phyloP scores from a whole-genome alignment of 176 grass and related monocot genomes.

The Luzula sylvatica region DNA sequence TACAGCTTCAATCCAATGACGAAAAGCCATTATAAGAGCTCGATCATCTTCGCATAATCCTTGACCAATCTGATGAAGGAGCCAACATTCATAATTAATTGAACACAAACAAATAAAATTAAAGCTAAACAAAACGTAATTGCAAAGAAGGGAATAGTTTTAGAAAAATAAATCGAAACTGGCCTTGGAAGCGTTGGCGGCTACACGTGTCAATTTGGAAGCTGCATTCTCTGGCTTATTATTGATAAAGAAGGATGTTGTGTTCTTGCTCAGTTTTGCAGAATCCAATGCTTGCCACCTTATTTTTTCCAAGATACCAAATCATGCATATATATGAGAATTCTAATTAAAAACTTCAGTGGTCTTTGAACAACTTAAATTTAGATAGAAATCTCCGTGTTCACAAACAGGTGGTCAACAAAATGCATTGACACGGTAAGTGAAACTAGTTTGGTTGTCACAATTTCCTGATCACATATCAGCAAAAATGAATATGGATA shows the following conservation, averaged over 20 bases:
- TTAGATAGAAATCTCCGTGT: too few relatives aligned
- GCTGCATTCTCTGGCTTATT: slow-evolving; percentile 47
- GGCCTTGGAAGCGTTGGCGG: slow-evolving; percentile 76
- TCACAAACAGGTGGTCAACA: too few relatives aligned
- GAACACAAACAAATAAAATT: neutral
- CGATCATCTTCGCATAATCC: slow-evolving; percentile 7
- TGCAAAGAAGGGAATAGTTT: neutral
- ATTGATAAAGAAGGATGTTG: slow-evolving; percentile 62
- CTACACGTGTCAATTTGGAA: slow-evolving; percentile 74
- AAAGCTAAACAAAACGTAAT: neutral
- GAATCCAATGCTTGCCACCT: slow-evolving; percentile 81
- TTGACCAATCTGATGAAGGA: slow-evolving; percentile 6
- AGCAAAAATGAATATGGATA: too few relatives aligned
- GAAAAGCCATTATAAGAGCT: slow-evolving; percentile 12
- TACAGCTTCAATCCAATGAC: slow-evolving; percentile 18
- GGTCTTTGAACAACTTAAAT: too few relatives aligned
- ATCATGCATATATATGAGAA: too few relatives aligned
- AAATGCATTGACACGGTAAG: too few relatives aligned
- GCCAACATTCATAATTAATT: neutral
- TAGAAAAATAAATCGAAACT: neutral
- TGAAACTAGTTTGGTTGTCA: too few relatives aligned
- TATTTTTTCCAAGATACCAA: too few relatives aligned
- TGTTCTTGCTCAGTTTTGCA: slow-evolving; percentile 58
- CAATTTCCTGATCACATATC: too few relatives aligned
- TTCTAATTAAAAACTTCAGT: too few relatives aligned